phyloP scores from a whole-genome alignment of 2,329 filamentous ascomycete genomes.

The Chalaropsis thielavioides region DNA sequence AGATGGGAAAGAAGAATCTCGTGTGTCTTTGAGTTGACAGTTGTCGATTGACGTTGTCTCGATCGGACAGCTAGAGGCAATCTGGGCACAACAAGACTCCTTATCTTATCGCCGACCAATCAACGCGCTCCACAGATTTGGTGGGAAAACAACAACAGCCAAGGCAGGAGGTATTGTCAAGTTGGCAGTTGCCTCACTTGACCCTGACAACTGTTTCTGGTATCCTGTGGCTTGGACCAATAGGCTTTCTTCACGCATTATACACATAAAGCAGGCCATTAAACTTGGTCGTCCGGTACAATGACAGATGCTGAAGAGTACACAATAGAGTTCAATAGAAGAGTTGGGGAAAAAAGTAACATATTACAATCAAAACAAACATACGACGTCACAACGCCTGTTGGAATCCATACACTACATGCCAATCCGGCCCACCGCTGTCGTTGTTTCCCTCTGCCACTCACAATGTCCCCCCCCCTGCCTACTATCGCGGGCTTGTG shows the following conservation, averaged over 20 bases:
- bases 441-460: not conserved
- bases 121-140: not conserved
- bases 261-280: not conserved
- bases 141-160: not conserved
- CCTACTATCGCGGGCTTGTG: not conserved
- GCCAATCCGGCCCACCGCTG: not conserved
- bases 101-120: constrained; percentile 8
- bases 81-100: not conserved
- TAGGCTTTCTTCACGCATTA: not conserved
- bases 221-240: not conserved
- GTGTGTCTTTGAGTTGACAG: not conserved
- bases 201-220: no score
- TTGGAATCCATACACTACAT: constrained; percentile 1
- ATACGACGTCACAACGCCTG: not conserved
- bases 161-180: not conserved
- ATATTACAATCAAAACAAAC: not conserved
- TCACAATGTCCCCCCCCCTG: not conserved
- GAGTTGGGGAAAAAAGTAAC: not conserved
- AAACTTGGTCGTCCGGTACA: not conserved
- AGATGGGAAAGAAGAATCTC: no score
- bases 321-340: not conserved
- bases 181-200: no score
- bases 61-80: not conserved
- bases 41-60: not conserved
- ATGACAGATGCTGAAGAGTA: no score